These are phyloP conservation scores for Raddia guianensis DNA, from an alignment of 176 grass and related monocot genomes.

Conservation along the genomic window DNA sequence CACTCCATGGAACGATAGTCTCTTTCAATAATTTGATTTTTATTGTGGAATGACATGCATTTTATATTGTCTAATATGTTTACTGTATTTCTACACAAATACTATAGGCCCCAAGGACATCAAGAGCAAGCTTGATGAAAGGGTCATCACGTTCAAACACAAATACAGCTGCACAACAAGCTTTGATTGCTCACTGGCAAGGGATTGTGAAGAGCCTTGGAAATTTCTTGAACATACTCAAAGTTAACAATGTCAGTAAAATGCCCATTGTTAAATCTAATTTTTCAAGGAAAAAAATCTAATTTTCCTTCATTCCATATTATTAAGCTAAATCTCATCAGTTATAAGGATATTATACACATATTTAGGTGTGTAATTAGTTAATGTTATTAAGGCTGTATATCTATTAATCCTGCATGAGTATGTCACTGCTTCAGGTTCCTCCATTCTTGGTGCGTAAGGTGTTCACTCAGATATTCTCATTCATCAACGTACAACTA, in stretches of 20 bases:
- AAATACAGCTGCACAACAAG: slow-evolving; percentile 77
- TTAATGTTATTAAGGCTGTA: slow-evolving; percentile 16
- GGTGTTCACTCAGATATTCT: slow-evolving; percentile 99
- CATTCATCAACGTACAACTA: slow-evolving; percentile 95
- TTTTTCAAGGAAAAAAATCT: background rate
- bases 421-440: slow-evolving; percentile 58
- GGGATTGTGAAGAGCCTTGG: slow-evolving; percentile 93
- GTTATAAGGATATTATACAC: background rate
- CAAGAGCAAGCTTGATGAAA: slow-evolving; percentile 98
- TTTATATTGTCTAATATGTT: slow-evolving; percentile 34
- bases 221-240: slow-evolving; percentile 87
- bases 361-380: slow-evolving; percentile 24
- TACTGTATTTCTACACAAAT: slow-evolving; percentile 32
- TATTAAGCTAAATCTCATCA: slow-evolving; percentile 18
- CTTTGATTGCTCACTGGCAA: slow-evolving; percentile 99
- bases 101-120: slow-evolving; percentile 84
- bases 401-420: slow-evolving; percentile 1
- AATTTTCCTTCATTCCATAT: slow-evolving; percentile 26
- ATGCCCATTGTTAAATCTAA: slow-evolving; percentile 9
- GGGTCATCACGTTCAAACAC: slow-evolving; percentile 76
- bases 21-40: slow-evolving; percentile 17
- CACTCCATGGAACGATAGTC: slow-evolving; percentile 5
- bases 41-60: slow-evolving; percentile 32
- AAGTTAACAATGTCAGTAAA: slow-evolving; percentile 87
- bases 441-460: slow-evolving; percentile 99